These are phyloP conservation scores for Barbarea vulgaris DNA, from an alignment of 345 rosid species.

Conservation along the genomic window DNA sequence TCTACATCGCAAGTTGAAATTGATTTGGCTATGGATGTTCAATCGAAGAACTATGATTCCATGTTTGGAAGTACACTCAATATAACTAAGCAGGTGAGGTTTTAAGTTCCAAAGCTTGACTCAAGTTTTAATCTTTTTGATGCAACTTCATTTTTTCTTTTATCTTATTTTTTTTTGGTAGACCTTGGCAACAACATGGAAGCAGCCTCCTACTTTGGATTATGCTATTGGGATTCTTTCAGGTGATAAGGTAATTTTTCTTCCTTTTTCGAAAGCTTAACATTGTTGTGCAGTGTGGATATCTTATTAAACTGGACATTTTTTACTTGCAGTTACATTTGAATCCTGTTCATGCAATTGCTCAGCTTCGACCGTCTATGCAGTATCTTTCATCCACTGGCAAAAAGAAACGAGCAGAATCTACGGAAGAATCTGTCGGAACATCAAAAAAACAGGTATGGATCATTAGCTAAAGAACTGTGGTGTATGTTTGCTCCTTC, in stretches of 20 bases:
- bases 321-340: conserved; percentile 69
- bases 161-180: conserved; percentile 34
- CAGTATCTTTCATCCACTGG: conserved; percentile 47
- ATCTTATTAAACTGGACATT: conserved; percentile 13
- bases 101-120: conserved; percentile 14
- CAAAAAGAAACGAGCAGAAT: conserved; percentile 45
- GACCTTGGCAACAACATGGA: conserved; percentile 68
- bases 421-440: conserved; percentile 47
- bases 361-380: conserved; percentile 82
- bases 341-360: conserved; percentile 84
- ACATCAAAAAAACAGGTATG: conserved; percentile 68
- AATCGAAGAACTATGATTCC: conserved; percentile 56
- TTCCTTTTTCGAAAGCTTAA: neutral
- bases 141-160: conserved; percentile 28
- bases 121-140: conserved; percentile 20
- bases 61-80: conserved; percentile 40
- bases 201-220: conserved; percentile 47
- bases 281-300: conserved; percentile 24
- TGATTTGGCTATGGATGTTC: conserved; percentile 65
- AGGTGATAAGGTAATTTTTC: conserved; percentile 77
- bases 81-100: conserved; percentile 67
- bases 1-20: conserved; percentile 58
- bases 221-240: conserved; percentile 76
- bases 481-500: neutral
- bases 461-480: conserved; percentile 11